Conservation (phyloP, 495 filamentous ascomycete genomes). For the Oleoguttula mirabilis region DNA sequence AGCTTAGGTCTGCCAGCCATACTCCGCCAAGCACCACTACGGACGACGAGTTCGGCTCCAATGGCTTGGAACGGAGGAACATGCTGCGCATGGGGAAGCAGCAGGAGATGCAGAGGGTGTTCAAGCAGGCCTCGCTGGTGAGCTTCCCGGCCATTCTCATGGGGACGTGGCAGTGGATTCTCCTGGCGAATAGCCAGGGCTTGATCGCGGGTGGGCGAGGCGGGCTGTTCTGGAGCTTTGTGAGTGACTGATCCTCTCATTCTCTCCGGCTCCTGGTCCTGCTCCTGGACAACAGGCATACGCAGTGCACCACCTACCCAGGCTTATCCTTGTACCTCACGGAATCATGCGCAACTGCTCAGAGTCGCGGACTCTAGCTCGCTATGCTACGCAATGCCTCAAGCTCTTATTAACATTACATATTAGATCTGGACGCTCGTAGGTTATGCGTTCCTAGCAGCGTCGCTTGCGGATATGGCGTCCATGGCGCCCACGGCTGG, state of each 20-base stretch:
- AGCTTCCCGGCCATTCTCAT: constrained; percentile 8
- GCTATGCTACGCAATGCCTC: too few relatives aligned
- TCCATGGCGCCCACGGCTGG: constrained; percentile 12
- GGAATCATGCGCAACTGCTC: too few relatives aligned
- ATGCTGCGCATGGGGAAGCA: constrained; percentile 7
- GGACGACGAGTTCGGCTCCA: constrained; percentile 1
- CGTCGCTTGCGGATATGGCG: constrained; percentile 12
- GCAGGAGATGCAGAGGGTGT: constrained; percentile 15
- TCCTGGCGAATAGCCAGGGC: constrained; percentile 5
- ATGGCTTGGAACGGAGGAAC: not conserved
- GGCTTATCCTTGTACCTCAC: too few relatives aligned
- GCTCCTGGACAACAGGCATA: too few relatives aligned
- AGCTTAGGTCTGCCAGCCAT: too few relatives aligned
- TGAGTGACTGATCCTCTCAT: too few relatives aligned
- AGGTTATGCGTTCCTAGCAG: constrained; percentile 4
- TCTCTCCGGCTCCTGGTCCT: too few relatives aligned
- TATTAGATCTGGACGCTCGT: constrained; percentile 9
- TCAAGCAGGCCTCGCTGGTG: constrained; percentile 6
- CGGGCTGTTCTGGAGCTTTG: constrained; percentile 10
- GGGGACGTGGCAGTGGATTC: constrained; percentile 3
- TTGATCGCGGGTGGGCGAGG: constrained; percentile 8
- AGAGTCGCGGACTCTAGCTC: too few relatives aligned
- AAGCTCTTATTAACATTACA: too few relatives aligned
- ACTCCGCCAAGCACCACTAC: too few relatives aligned
- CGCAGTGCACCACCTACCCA: too few relatives aligned